Evolutionary conservation across 305 asterid genomes (phyloP), one percentile per base, ranked within the genome.

Genomic region (Fraxinus floribunda): DNA sequence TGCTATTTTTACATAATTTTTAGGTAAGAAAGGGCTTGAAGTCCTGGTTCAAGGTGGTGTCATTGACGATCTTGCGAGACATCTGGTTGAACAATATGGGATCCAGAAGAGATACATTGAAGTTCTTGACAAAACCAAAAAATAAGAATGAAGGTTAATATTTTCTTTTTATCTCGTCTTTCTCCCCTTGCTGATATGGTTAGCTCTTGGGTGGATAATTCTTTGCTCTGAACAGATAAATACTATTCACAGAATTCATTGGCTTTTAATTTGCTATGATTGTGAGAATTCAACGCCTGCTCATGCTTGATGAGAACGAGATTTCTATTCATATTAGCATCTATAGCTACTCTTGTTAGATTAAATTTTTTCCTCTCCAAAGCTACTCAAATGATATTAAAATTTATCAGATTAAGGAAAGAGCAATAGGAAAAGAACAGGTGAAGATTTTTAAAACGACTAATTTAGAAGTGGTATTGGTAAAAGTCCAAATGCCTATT

Each of bases 1-100:
- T 15, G 75, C 41, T 38, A 39, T 34, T 71, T 10, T 77, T 41
- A 32, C 49, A 70, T 78, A 11, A 36, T 78, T 72, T 39, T 39
- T 81, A 95, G 99, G 99, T 82, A 95, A 91, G 85, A 95, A 94
- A 89, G 99, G 99, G 62, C 90, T 89, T 10, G 99, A 95, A 86
- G 97, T 95, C 80, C 88, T 95, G 86, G 90, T 95, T 83, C 99
- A 95, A 89, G 99, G 99, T 30, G 99, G 99, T 29, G 97, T 95
- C 46, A 92, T 95, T 81, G 97, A 94, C 84, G 96, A 92, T 92
- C 93, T 95, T 49, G 99, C 92, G 5, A 90, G 88, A 82, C 90
- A 94, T 90, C 91, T 95, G 70, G 90, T 95, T 72, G 97, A 95
- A 80, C 97, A 94, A 34, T 95, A 89, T 83, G 92, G 93, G 60